phyloP scores from a whole-genome alignment of 192 early-diverging fungal species.

The Obelidium mucronatum region DNA sequence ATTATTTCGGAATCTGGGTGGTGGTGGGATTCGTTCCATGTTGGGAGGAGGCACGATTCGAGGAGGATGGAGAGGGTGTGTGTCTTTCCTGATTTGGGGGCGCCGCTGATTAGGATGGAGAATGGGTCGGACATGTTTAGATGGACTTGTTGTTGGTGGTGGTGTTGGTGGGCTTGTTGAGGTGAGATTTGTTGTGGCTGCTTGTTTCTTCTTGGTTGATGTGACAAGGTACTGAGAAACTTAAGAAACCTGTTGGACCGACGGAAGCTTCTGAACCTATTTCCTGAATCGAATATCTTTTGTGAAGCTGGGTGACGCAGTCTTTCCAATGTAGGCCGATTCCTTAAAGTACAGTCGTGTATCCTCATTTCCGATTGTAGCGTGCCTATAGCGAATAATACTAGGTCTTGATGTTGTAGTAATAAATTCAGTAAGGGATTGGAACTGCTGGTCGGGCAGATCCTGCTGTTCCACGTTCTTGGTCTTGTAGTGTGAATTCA shows the following conservation, averaged over 20 bases:
- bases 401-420: too few relatives aligned
- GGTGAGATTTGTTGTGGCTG: too few relatives aligned
- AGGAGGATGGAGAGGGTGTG: constrained; percentile 36
- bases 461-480: neutral
- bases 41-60: constrained; percentile 36
- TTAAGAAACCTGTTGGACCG: too few relatives aligned
- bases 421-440: neutral
- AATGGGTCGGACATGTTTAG: constrained; percentile 44
- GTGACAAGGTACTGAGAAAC: too few relatives aligned
- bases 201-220: too few relatives aligned
- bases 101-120: constrained; percentile 32
- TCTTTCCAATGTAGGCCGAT: neutral
- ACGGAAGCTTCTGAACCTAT: too few relatives aligned
- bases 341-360: neutral
- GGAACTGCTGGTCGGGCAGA: neutral
- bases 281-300: too few relatives aligned
- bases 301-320: too few relatives aligned
- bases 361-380: neutral
- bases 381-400: neutral
- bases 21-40: constrained; percentile 1
- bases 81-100: constrained; percentile 38
- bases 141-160: constrained; percentile 25
- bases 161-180: too few relatives aligned
- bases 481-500: neutral
- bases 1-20: neutral